Evolutionary conservation across 2,329 filamentous ascomycete genomes (phyloP), one percentile per base, ranked within the genome.

Genomic region (Colletotrichum sp.): DNA sequence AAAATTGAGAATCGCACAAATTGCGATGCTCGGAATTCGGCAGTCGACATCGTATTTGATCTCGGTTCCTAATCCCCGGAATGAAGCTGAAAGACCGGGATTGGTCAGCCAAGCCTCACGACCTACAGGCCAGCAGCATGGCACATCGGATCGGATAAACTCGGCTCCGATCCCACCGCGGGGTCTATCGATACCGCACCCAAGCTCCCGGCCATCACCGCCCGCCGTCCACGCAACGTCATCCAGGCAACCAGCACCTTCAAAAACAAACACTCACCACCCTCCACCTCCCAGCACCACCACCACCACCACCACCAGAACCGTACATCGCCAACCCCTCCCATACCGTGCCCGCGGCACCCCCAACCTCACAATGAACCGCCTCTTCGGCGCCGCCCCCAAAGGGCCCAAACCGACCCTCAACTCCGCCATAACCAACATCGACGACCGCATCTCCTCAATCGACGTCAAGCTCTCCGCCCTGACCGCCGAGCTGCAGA

Each of bases 391-490:
- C 84, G 91, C 94, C 80, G 97, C 96, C 87, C 94, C 92, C 86
- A 93, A 94, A 79, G 93, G 93, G 78, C 96, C 97, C 71, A 99
- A 99, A 87, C 95, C 97, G 66, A 96, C 95, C 67, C 94, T 98
- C 80, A 92, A 92, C 87, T 90, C 92, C 80, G 96, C 96, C 80
- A 98, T 98, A 82, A 86, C 89, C 84, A 97, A 95, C 89, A 94
- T 97, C 83, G 96, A 98, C 88, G 91, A 92, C 76, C 92, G 96
- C 82, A 92, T 98, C 84, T 93, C 95, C 83, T 93, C 92, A 78
- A 93, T 98, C 88, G 97, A 99, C 87, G 96, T 98, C 78, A 98
- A 99, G 84, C 94, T 99, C 81, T 94, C 96, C 76, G 94, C 95
- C 78, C 92, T 98, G 81, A 98, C 98, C 86, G 93, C 95, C 81